A percentile compares a stretch with the other conserved stretches of the same genome.
These are phyloP conservation scores for Aspergillus neoniger DNA, from an alignment of 2,329 filamentous ascomycete genomes.

Conservation along the genomic window DNA sequence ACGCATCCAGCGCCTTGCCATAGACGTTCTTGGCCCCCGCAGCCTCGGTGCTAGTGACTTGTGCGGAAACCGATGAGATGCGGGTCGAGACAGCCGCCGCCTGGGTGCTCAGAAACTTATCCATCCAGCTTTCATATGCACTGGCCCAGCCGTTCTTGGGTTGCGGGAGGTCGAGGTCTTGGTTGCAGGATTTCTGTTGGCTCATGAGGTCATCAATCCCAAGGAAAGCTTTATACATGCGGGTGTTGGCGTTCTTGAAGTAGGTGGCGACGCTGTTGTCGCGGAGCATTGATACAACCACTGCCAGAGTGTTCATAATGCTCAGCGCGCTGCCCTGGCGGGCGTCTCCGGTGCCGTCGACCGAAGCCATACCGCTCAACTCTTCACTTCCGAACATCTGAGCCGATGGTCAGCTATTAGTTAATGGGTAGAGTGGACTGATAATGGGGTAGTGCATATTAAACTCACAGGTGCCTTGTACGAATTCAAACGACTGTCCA, in stretches of 20 bases:
- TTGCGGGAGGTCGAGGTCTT: neutral
- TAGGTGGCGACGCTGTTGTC: conserved; percentile 1
- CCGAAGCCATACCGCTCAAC: neutral
- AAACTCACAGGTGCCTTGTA: neutral
- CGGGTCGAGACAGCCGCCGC: neutral
- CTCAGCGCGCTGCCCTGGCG: neutral
- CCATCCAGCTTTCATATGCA: conserved; percentile 1
- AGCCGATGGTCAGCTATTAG: neutral
- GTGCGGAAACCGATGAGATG: neutral
- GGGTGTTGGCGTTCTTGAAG: conserved; percentile 6
- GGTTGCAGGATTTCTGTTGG: neutral
- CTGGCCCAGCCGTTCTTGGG: conserved; percentile 1
- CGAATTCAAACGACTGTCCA: neutral
- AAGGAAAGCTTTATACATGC: conserved; percentile 4
- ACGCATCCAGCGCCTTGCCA: conserved; percentile 2
- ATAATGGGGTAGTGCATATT: neutral
- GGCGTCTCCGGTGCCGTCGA: neutral
- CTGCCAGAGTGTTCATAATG: conserved; percentile 7
- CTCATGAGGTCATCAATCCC: neutral
- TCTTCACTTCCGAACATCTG: conserved; percentile 1
- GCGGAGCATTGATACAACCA: conserved; percentile 1
- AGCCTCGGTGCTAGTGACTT: conserved; percentile 4
- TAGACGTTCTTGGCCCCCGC: conserved; percentile 3
- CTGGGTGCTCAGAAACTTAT: conserved; percentile 2
- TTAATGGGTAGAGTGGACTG: fast-evolving